These are phyloP conservation scores for Pilaira anomala DNA, from an alignment of 192 early-diverging fungal genomes.

Conservation along the genomic window DNA sequence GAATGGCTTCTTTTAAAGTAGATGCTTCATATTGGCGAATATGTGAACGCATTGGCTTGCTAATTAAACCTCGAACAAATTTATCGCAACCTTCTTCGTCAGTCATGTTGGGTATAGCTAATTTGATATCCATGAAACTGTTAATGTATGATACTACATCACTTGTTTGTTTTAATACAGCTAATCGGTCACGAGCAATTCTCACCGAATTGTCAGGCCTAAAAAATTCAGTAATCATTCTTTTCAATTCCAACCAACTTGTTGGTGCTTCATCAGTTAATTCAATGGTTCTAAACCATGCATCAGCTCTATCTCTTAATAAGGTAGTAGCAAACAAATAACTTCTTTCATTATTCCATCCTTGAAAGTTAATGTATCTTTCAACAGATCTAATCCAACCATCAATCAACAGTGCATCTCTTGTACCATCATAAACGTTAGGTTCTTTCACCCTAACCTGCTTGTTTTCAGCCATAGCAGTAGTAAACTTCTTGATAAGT, in stretches of 20 bases:
- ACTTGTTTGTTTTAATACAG: too few relatives aligned
- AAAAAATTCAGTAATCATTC: too few relatives aligned
- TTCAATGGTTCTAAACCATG: too few relatives aligned
- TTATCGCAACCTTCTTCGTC: constrained; percentile 2
- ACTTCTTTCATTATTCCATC: background rate
- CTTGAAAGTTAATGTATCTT: background rate
- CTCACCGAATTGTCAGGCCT: too few relatives aligned
- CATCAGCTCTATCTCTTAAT: too few relatives aligned
- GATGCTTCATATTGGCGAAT: background rate
- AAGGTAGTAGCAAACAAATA: too few relatives aligned
- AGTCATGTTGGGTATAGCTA: background rate
- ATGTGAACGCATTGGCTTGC: background rate
- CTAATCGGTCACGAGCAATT: too few relatives aligned
- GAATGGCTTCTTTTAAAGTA: background rate
- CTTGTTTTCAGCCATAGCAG: background rate
- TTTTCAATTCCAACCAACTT: too few relatives aligned
- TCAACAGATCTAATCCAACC: background rate
- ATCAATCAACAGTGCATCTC: background rate
- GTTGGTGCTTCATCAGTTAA: too few relatives aligned
- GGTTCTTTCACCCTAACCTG: background rate
- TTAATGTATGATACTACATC: background rate
- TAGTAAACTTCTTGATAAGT: background rate
- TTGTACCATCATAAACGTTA: background rate
- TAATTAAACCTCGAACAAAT: background rate
- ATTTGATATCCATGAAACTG: background rate